A percentile compares a stretch with the other conserved stretches of the same genome.
Conservation (phyloP, 176 grass and related monocot species). For the Eleusine coracana region DNA sequence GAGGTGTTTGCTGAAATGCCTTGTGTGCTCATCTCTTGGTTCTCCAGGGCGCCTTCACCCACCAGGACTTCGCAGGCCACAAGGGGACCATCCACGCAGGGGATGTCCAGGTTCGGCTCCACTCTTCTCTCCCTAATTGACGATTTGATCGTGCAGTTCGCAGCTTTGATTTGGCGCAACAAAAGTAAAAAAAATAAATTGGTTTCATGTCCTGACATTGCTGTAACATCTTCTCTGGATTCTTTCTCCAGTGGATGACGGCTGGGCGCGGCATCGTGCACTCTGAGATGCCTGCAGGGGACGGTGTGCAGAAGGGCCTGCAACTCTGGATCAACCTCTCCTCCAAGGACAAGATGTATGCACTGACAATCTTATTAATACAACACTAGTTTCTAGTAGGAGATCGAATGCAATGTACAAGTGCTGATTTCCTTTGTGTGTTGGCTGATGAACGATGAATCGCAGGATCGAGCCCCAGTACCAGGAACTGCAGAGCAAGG, state of each 20-base stretch:
- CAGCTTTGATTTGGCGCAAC: not conserved
- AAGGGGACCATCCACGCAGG: constrained; percentile 69
- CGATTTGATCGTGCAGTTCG: not conserved
- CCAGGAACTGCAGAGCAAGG: constrained; percentile 82
- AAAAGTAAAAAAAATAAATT: too few species aligned
- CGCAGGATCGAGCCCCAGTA: constrained; percentile 82
- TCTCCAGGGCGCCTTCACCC: constrained; percentile 68
- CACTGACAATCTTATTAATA: too few species aligned
- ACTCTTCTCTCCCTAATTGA: not conserved
- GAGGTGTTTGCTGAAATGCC: constrained; percentile 56
- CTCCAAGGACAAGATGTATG: constrained; percentile 84
- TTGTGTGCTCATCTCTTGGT: not conserved
- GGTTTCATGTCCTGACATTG: not conserved
- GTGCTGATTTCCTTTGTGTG: not conserved
- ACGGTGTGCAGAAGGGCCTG: constrained; percentile 68
- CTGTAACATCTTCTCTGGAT: constrained; percentile 1
- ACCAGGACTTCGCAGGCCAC: constrained; percentile 86
- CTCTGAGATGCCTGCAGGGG: constrained; percentile 74
- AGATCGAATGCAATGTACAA: not conserved
- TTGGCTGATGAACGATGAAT: not conserved
- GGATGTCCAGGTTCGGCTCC: constrained; percentile 64
- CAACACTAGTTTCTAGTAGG: not conserved
- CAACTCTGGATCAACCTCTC: constrained; percentile 96
- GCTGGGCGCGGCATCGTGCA: constrained; percentile 80
- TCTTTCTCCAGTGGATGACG: constrained; percentile 75